Evolutionary conservation across 2,329 filamentous ascomycete genomes (phyloP), one percentile per base, ranked within the genome.

Genomic region (Huntiella omanensis): DNA sequence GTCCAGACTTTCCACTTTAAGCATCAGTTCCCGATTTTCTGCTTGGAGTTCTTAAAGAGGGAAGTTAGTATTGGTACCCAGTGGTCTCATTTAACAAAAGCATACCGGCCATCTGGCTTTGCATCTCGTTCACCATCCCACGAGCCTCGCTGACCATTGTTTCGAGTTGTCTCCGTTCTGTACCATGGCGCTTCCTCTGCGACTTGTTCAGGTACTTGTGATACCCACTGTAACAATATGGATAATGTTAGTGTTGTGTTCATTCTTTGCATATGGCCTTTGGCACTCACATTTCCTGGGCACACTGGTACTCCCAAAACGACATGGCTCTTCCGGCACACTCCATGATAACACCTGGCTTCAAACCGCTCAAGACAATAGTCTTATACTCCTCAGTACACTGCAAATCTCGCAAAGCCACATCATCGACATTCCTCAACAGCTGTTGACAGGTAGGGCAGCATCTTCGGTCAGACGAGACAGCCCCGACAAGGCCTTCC

Each of bases 311-410:
- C 28, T 75, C 78, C 80, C 85, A 93, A 57, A 94, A 94, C 32
- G 72, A 75, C 52, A 94, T 61, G 1, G 80, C 85, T 53, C 83
- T 71, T 4, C 80, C 77, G 16, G 84, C 81, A 60, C 85, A 92
- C 54, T 94, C 87, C 71, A 93, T 85, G 52, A 95, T 82, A 28
- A 79, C 69, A 33, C 71, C 78, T 1, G 88, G 88, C 50, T 76
- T 83, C 1, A 95, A 64, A 0, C 88, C 88, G 55, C 83, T 85
- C 8, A 95, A 66, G 0, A 92, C 73, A 50, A 79, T 87, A 0
- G 83, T 85, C 60, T 93, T 93, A 66, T 91, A 93, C 53, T 92
- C 85, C 55, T 95, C 87, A 0, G 76, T 78, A 0, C 85, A 85
- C 50, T 79, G 82, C 36, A 95, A 67, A 28, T 76, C 70, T 1